Conservation (phyloP, 2,329 filamentous ascomycete species). For the Xylaria sp. region DNA sequence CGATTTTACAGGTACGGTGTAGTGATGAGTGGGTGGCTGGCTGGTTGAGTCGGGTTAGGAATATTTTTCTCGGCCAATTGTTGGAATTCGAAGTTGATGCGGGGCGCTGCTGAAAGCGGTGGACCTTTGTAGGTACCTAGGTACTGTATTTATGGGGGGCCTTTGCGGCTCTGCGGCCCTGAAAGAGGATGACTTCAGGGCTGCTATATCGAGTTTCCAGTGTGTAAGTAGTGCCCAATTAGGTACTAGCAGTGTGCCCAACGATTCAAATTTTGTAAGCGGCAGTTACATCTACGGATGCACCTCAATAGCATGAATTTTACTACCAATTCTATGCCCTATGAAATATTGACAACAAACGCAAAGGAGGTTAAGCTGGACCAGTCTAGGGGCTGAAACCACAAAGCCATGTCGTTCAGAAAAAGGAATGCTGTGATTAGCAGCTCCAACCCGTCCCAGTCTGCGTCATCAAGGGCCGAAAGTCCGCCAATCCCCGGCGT, state of each 20-base stretch:
- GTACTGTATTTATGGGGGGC: no score
- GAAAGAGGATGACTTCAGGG: background rate
- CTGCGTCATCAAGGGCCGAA: constrained; percentile 39
- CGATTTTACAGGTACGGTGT: no score
- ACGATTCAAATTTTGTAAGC: background rate
- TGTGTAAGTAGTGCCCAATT: background rate
- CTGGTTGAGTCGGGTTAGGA: background rate
- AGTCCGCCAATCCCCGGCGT: constrained; percentile 53
- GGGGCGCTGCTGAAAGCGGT: constrained; percentile 33
- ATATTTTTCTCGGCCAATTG: constrained; percentile 5
- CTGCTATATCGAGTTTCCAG: background rate
- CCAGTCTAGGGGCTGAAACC: background rate
- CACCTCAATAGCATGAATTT: background rate
- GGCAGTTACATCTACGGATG: background rate
- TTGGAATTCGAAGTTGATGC: constrained; percentile 5
- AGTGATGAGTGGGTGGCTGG: background rate
- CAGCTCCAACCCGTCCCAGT: constrained; percentile 36
- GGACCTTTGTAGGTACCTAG: constrained; percentile 27
- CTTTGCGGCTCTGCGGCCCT: constrained; percentile 21
- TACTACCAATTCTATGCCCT: background rate
- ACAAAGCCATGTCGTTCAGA: constrained; percentile 58
- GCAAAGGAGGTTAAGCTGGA: background rate
- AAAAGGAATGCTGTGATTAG: constrained; percentile 59
- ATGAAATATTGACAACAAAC: background rate
- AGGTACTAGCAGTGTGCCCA: no score